Base-by-base conservation (phyloP, 1,284 basidiomycete genomes). In the Malassezia brasiliensis region DNA sequence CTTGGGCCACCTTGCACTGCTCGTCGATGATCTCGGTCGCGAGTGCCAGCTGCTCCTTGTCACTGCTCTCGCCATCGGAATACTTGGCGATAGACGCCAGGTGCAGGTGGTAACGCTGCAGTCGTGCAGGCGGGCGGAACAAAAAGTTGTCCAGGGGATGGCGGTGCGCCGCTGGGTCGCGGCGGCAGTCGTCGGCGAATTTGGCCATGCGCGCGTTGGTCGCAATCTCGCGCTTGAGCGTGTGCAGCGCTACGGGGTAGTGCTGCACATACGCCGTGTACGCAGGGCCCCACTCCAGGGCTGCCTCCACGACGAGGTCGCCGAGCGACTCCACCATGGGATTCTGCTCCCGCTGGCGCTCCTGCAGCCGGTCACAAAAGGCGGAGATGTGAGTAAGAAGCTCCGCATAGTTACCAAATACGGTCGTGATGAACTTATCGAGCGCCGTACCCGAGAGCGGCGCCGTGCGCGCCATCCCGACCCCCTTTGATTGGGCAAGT, bases 221-320 rank as follows among this genome's bases (percentile, higher is more conserved):
- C 45, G 88, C 85, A 47, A 84, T 77, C 76, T 96, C 90, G 25
- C 90, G 85, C 72, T 86, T 87, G 74, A 96, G 78, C 54, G 84
- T 78, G 71, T 85, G 85, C 73, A 94, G 90, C 0, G 90, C 90
- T 7, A 86, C 77, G 0, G 90, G 88, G 52, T 90, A 81, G 66
- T 86, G 83, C 3, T 87, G 86, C 20, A 90, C 82, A 65, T 96
- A 96, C 12, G 81, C 79, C 0, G 88, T 87, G 75, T 98, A 98
- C 3, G 85, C 83, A 8, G 83, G 78, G 34, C 86, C 81, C 78
- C 96, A 96, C 67, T 91, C 87, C 1, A 87, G 84, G 0, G 89
- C 89, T 0, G 88, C 86, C 15, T 85, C 83, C 47, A 96, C 78
- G 69, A 96, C 88, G 50, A 96, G 83, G 70, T 96, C 90, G 0